Evolutionary conservation across 2,329 filamentous ascomycete genomes (phyloP).

Genomic region (Fusarium clavum): DNA sequence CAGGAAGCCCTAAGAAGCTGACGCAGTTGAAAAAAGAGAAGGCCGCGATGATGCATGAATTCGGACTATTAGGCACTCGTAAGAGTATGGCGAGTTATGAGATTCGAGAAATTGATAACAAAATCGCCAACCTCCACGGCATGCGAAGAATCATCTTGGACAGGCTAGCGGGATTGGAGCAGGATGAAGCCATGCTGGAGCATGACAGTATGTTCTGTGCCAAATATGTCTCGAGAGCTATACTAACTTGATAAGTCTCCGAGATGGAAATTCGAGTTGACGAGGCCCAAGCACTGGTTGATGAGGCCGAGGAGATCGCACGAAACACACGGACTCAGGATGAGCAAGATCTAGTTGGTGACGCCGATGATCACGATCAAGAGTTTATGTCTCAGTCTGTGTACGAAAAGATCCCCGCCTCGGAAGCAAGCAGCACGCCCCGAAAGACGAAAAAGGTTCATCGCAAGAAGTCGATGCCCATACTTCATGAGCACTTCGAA

Average conservation of each 20-base stretch:
- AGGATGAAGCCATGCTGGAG: slow-evolving; percentile 90
- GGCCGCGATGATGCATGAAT: slow-evolving; percentile 80
- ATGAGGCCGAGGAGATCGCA: slow-evolving; percentile 68
- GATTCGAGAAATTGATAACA: slow-evolving; percentile 96
- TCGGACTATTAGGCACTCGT: slow-evolving; percentile 90
- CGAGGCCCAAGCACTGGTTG: slow-evolving; percentile 68
- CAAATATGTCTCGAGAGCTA: neutral
- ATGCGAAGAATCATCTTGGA: slow-evolving; percentile 95
- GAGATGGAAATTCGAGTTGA: slow-evolving; percentile 72
- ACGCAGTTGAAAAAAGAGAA: slow-evolving; percentile 83
- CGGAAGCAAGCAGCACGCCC: slow-evolving; percentile 59
- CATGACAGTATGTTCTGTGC: slow-evolving; percentile 75
- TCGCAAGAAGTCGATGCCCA: slow-evolving; percentile 87
- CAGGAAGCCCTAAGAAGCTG: slow-evolving; percentile 73
- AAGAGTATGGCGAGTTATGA: slow-evolving; percentile 99
- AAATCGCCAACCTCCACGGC: slow-evolving; percentile 90
- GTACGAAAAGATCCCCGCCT: slow-evolving; percentile 86
- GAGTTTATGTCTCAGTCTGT: slow-evolving; percentile 98
- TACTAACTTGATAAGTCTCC: slow-evolving; percentile 63
- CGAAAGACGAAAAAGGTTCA: slow-evolving; percentile 65
- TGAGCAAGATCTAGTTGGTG: slow-evolving; percentile 65
- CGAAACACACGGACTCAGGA: slow-evolving; percentile 63
- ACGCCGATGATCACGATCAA: slow-evolving; percentile 60
- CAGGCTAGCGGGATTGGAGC: slow-evolving; percentile 84
- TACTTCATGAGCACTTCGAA: slow-evolving; percentile 94